Evolutionary conservation across 2,329 filamentous ascomycete genomes (phyloP).

Genomic region (Parastagonospora avenae): DNA sequence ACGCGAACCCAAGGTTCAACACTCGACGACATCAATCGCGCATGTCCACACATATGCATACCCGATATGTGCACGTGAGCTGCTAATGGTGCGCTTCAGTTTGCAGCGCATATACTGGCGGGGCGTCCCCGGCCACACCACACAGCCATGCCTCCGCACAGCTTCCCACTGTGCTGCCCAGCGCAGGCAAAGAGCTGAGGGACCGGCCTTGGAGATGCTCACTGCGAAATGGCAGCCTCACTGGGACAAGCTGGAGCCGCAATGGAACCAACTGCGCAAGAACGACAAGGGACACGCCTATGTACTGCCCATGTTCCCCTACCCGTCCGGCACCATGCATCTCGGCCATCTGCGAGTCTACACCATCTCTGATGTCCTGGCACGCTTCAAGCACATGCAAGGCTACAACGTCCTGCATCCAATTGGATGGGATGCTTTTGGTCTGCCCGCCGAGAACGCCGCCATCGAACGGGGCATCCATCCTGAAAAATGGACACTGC

Average conservation of each 20-base stretch:
- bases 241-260: slow-evolving; percentile 46
- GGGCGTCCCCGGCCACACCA: slow-evolving; percentile 19
- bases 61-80: slow-evolving; percentile 20
- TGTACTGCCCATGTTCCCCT: slow-evolving; percentile 90
- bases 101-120: slow-evolving; percentile 31
- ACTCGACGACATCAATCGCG: not conserved
- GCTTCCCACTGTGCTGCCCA: slow-evolving; percentile 10
- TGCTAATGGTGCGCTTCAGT: slow-evolving; percentile 38
- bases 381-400: slow-evolving; percentile 75
- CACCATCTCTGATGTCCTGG: slow-evolving; percentile 85
- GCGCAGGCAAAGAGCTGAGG: slow-evolving; percentile 9
- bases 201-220: slow-evolving; percentile 16
- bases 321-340: slow-evolving; percentile 85
- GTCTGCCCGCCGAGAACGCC: slow-evolving; percentile 88
- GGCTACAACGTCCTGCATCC: slow-evolving; percentile 79
- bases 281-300: slow-evolving; percentile 58
- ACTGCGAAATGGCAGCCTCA: slow-evolving; percentile 59
- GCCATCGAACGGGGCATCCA: slow-evolving; percentile 81
- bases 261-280: slow-evolving; percentile 13
- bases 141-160: slow-evolving; percentile 7
- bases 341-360: slow-evolving; percentile 88
- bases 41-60: not conserved
- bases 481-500: slow-evolving; percentile 77
- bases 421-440: slow-evolving; percentile 97
- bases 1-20: not conserved